phyloP scores from a whole-genome alignment of 2,329 filamentous ascomycete species.

The Zymoseptoria pseudotritici region DNA sequence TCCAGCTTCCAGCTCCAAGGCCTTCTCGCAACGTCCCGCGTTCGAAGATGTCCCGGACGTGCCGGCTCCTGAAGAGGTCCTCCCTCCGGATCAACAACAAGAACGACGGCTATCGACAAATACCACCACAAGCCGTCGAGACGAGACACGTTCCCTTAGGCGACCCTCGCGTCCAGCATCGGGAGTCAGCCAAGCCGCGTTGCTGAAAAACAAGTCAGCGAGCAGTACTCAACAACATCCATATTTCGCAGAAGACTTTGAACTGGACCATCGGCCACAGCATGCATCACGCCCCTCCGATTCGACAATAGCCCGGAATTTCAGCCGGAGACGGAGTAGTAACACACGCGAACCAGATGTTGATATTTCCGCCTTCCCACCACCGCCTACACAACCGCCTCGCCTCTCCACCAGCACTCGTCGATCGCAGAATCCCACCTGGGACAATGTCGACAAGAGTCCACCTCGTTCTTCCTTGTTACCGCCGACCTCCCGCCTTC shows the following conservation, averaged over 20 bases:
- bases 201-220: not conserved
- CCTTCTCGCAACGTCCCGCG: not conserved
- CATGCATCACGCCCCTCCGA: not conserved
- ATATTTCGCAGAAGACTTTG: not conserved
- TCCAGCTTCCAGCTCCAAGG: not conserved
- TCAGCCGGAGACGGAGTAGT: conserved; percentile 12
- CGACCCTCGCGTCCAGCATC: conserved; percentile 14
- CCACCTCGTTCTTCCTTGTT: not conserved
- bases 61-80: conserved; percentile 1
- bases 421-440: conserved; percentile 1
- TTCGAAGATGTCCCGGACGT: conserved; percentile 2
- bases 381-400: conserved; percentile 9
- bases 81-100: not conserved
- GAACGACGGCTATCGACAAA: conserved; percentile 11
- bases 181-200: conserved; percentile 8
- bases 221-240: not conserved
- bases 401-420: conserved; percentile 12
- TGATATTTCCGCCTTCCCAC: conserved; percentile 13
- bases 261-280: not conserved
- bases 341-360: conserved; percentile 5
- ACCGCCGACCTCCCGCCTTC: not conserved
- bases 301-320: conserved; percentile 10
- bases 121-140: conserved; percentile 15
- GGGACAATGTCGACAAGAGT: not conserved
- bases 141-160: conserved; percentile 15